Evolutionary conservation across 768 basidiomycete genomes (phyloP).

Genomic region (Lepiota brunneoincarnata): DNA sequence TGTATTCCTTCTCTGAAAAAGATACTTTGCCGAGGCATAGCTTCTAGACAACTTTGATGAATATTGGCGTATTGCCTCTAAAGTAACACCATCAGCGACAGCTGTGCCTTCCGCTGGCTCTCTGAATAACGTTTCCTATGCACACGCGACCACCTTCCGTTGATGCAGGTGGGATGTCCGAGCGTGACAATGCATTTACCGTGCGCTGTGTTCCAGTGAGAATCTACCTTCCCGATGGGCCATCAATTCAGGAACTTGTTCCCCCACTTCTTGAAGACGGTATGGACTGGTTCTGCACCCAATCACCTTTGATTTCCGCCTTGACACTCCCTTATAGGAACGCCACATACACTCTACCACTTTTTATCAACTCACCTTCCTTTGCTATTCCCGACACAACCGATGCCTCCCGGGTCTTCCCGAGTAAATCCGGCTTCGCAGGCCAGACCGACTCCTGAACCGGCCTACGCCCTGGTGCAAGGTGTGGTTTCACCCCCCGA

Average conservation of each 20-base stretch:
- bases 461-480: constrained; percentile 81
- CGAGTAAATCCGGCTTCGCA: constrained; percentile 36
- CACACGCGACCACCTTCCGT: constrained; percentile 65
- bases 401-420: constrained; percentile 42
- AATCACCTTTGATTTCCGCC: neutral
- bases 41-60: constrained; percentile 89
- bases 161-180: constrained; percentile 49
- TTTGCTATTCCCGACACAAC: constrained; percentile 65
- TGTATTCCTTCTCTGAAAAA: constrained; percentile 28
- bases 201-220: constrained; percentile 88
- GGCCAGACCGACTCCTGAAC: constrained; percentile 37
- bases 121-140: constrained; percentile 54
- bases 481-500: constrained; percentile 82
- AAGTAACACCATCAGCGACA: constrained; percentile 84
- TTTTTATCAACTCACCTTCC: constrained; percentile 75
- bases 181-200: constrained; percentile 83
- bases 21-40: constrained; percentile 5
- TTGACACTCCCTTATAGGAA: constrained; percentile 41
- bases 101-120: constrained; percentile 58
- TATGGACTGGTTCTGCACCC: constrained; percentile 32
- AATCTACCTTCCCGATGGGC: constrained; percentile 87
- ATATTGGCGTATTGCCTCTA: constrained; percentile 92
- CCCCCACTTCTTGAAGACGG: constrained; percentile 79
- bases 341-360: constrained; percentile 64
- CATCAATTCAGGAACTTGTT: constrained; percentile 87